Percentiles rank a stretch among this genome's conserved stretches.
phyloP scores from a whole-genome alignment of 352 stramenopile genomes.

The Pythium phragmitis region DNA sequence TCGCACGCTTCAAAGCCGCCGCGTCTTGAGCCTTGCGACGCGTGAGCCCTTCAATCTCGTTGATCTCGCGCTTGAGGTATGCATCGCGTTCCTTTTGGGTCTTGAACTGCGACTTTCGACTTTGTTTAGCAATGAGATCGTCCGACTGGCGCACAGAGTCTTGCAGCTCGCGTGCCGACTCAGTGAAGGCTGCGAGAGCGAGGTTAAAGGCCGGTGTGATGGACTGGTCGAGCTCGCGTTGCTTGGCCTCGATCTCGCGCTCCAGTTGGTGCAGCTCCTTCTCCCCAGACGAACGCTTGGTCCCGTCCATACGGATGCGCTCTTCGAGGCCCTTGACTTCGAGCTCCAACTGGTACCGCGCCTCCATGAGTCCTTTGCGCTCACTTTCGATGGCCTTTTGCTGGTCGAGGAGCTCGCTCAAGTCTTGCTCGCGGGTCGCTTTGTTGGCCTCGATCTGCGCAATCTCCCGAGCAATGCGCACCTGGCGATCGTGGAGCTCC shows the following conservation, averaged over 20 bases:
- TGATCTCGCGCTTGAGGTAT: slow-evolving; percentile 70
- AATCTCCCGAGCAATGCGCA: slow-evolving; percentile 53
- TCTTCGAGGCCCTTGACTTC: slow-evolving; percentile 79
- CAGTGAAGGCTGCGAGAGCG: slow-evolving; percentile 76
- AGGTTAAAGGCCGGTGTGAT: slow-evolving; percentile 54
- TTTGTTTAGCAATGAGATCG: slow-evolving; percentile 95
- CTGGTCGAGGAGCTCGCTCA: slow-evolving; percentile 49
- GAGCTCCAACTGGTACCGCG: slow-evolving; percentile 76
- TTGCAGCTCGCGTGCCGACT: slow-evolving; percentile 70
- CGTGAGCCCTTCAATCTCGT: slow-evolving; percentile 62
- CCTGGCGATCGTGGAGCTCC: slow-evolving; percentile 71
- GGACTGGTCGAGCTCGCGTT: slow-evolving; percentile 44
- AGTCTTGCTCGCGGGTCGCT: slow-evolving; percentile 47
- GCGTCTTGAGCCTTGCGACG: slow-evolving; percentile 60
- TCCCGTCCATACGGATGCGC: slow-evolving; percentile 42
- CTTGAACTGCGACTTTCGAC: slow-evolving; percentile 93
- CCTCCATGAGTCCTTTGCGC: slow-evolving; percentile 75
- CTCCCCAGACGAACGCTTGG: slow-evolving; percentile 41
- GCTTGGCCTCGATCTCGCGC: slow-evolving; percentile 51
- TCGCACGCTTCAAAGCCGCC: slow-evolving; percentile 36
- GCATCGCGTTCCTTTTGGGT: slow-evolving; percentile 92
- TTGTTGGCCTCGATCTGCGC: slow-evolving; percentile 47
- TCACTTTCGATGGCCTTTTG: slow-evolving; percentile 60
- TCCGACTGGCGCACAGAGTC: slow-evolving; percentile 70
- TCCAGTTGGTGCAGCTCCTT: slow-evolving; percentile 59